These are phyloP conservation scores for Fusarium albidum DNA, from an alignment of 2,329 filamentous ascomycete species.

Conservation along the genomic window DNA sequence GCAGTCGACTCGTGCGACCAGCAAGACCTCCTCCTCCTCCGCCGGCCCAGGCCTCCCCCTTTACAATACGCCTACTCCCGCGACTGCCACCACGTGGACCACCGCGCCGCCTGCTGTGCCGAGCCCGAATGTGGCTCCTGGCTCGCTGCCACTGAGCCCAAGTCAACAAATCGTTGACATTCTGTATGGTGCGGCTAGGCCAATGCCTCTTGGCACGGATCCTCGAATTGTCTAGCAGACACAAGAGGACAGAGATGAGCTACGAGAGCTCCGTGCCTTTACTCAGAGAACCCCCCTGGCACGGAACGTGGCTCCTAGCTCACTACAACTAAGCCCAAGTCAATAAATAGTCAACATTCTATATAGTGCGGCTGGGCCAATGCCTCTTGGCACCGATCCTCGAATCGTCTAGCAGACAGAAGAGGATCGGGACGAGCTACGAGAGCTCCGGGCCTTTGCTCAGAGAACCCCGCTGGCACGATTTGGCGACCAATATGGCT, in stretches of 20 bases:
- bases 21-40: constrained; percentile 2
- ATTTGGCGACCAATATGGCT: constrained; percentile 3
- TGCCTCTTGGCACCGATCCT: no score
- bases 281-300: no score
- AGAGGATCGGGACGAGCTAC: neutral
- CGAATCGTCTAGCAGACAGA: no score
- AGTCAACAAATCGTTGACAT: constrained; percentile 5
- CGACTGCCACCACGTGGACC: neutral
- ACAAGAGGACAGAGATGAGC: constrained; percentile 4
- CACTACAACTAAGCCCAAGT: no score
- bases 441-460: constrained; percentile 5
- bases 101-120: neutral
- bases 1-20: no score
- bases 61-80: neutral
- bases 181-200: neutral
- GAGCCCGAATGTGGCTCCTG: neutral
- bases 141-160: no score
- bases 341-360: no score
- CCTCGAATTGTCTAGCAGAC: constrained; percentile 5
- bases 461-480: constrained; percentile 4
- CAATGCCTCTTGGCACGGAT: neutral
- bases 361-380: no score
- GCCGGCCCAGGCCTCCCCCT: neutral
- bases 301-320: no score
- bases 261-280: no score